phyloP scores from a whole-genome alignment of 805 yeast genomes.

The Zygotorulaspora sp. region DNA sequence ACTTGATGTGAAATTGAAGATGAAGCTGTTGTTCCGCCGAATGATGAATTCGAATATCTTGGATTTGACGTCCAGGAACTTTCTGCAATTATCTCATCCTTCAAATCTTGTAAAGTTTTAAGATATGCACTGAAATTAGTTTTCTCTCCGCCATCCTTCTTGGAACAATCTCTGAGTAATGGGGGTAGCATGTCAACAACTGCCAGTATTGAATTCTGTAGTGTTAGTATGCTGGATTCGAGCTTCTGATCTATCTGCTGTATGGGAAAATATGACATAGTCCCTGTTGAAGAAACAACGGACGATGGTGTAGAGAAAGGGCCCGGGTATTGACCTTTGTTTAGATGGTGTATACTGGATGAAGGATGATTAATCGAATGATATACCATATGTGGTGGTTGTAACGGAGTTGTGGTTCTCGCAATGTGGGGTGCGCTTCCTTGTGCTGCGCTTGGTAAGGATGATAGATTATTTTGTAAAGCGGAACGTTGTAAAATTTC shows the following conservation, averaged over 20 bases:
- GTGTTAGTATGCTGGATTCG: constrained; percentile 5
- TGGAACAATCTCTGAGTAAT: constrained; percentile 1
- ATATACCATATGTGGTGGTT: constrained; percentile 2
- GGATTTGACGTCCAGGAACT: constrained; percentile 1
- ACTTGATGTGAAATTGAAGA: not conserved
- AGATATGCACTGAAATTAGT: constrained; percentile 3
- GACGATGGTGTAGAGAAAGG: constrained; percentile 10
- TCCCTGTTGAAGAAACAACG: constrained; percentile 7
- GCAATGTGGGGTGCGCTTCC: not conserved
- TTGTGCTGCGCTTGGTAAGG: constrained; percentile 3
- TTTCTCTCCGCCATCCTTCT: not conserved
- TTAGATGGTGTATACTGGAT: not conserved
- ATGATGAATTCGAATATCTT: constrained; percentile 3
- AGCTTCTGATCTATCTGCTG: constrained; percentile 6
- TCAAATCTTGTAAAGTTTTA: constrained; percentile 2
- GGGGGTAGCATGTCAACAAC: constrained; percentile 11
- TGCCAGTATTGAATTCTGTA: constrained; percentile 8
- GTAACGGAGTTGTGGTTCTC: constrained; percentile 4
- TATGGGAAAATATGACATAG: constrained; percentile 1
- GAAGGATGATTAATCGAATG: not conserved
- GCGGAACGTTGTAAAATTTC: constrained; percentile 10
- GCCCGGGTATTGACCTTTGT: not conserved
- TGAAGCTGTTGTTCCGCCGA: constrained; percentile 5
- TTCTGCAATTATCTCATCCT: constrained; percentile 9
- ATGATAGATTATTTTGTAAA: not conserved